phyloP scores from a whole-genome alignment of 1,284 basidiomycete species.

The Fomitopsis schrenkii region DNA sequence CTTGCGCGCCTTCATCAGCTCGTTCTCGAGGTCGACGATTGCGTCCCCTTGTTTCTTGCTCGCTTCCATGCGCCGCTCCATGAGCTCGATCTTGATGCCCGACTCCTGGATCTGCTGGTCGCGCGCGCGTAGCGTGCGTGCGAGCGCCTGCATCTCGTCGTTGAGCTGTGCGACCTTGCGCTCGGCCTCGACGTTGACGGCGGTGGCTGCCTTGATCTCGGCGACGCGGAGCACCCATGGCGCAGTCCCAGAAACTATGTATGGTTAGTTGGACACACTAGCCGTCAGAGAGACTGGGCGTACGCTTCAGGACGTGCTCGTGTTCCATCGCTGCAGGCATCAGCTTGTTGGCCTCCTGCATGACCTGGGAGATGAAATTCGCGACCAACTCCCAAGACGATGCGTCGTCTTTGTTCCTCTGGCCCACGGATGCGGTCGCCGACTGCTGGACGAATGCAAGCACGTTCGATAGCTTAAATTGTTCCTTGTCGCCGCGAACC shows the following conservation, averaged over 20 bases:
- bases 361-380: constrained; percentile 64
- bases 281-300: constrained; percentile 20
- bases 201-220: constrained; percentile 81
- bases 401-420: constrained; percentile 57
- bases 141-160: constrained; percentile 86
- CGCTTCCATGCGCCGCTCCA: constrained; percentile 89
- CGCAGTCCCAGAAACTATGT: constrained; percentile 66
- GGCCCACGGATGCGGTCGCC: constrained; percentile 66
- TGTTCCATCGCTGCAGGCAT: constrained; percentile 69
- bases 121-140: constrained; percentile 78
- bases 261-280: neutral
- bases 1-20: constrained; percentile 77
- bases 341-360: constrained; percentile 66
- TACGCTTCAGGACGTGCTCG: constrained; percentile 80
- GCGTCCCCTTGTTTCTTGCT: constrained; percentile 86
- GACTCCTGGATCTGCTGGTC: constrained; percentile 91
- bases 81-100: constrained; percentile 88
- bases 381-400: constrained; percentile 78
- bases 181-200: constrained; percentile 91
- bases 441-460: constrained; percentile 72
- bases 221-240: constrained; percentile 89
- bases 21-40: constrained; percentile 77
- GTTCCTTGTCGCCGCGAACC: constrained; percentile 67
- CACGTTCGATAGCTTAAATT: constrained; percentile 74
- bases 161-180: constrained; percentile 79